phyloP scores from a whole-genome alignment of 1,139 yeast genomes.

The Debaryomyces fabryi region DNA sequence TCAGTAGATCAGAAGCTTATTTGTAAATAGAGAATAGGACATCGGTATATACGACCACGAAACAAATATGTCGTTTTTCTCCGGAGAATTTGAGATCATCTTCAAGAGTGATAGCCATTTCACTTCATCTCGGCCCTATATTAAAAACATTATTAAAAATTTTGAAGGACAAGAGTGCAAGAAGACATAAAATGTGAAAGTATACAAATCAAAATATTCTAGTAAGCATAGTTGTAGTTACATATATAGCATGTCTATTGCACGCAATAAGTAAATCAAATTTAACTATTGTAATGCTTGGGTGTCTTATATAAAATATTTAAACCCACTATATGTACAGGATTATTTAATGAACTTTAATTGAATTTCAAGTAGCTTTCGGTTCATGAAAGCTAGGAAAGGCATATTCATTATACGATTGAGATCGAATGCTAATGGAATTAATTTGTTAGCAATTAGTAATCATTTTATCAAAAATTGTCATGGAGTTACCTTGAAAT shows the following conservation, averaged over 20 bases:
- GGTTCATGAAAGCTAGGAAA: not conserved
- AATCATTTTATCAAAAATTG: not conserved
- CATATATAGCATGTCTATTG: not conserved
- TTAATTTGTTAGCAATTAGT: not conserved
- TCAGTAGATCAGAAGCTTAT: too few relatives aligned
- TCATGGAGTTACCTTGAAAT: not conserved
- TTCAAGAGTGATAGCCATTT: too few relatives aligned
- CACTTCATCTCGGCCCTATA: too few relatives aligned
- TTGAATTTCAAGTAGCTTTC: not conserved
- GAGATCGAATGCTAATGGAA: not conserved
- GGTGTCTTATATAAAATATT: not conserved
- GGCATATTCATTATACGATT: not conserved
- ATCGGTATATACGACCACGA: too few relatives aligned
- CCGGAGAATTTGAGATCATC: too few relatives aligned
- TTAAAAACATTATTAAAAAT: too few relatives aligned
- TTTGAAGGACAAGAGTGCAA: too few relatives aligned
- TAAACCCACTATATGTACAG: conserved; percentile 7
- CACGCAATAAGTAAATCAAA: not conserved
- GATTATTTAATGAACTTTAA: not conserved
- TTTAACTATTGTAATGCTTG: not conserved
- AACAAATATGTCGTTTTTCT: too few relatives aligned
- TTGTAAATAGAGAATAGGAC: too few relatives aligned
- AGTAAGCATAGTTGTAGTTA: not conserved
- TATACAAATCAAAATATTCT: not conserved
- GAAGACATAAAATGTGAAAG: too few relatives aligned